phyloP scores from a whole-genome alignment of 164 flowering plant species.

The Sextonia rubra region DNA sequence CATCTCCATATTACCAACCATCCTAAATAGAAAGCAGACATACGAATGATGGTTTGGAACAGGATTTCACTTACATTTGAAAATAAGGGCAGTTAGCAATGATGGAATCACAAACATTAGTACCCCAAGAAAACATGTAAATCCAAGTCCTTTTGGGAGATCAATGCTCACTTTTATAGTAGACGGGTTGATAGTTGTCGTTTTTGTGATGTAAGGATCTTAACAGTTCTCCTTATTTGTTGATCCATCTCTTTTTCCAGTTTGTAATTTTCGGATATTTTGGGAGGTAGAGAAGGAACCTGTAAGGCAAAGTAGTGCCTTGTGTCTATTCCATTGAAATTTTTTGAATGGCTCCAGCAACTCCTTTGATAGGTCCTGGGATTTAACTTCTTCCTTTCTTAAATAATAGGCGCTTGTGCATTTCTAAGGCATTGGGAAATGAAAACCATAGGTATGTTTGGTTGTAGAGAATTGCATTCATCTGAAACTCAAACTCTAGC shows the following conservation, averaged over 20 bases:
- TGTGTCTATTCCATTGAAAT: neutral
- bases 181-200: neutral
- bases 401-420: neutral
- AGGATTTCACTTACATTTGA: no score
- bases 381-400: neutral
- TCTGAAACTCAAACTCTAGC: no score
- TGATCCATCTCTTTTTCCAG: neutral
- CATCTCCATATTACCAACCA: conserved; percentile 46
- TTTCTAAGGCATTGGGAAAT: no score
- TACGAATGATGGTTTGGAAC: conserved; percentile 49
- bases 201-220: neutral
- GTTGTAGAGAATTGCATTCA: no score
- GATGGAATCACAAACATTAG: neutral
- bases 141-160: neutral
- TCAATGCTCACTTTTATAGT: neutral
- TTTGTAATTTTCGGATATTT: neutral
- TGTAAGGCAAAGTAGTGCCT: neutral
- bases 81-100: neutral
- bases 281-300: neutral
- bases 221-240: neutral
- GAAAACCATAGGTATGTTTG: no score
- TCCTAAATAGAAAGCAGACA: conserved; percentile 64
- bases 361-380: neutral
- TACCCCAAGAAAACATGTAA: neutral
- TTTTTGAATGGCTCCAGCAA: neutral